A percentile compares a stretch with the other conserved stretches of the same genome.
These are phyloP conservation scores for Aspergillus neotritici DNA, from an alignment of 2,329 filamentous ascomycete species.

Conservation along the genomic window DNA sequence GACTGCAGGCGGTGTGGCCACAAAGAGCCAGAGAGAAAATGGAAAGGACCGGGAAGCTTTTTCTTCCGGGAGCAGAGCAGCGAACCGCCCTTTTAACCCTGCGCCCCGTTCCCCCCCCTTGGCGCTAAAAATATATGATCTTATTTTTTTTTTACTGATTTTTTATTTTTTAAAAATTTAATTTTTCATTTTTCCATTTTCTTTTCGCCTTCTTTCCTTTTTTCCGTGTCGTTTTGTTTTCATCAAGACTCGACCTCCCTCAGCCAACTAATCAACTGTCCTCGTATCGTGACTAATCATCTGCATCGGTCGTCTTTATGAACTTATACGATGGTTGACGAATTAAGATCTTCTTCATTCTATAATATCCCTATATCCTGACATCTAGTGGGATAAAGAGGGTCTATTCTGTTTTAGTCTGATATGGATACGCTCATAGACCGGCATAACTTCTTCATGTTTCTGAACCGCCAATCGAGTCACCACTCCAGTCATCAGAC, in stretches of 20 bases:
- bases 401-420: too few relatives aligned
- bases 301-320: too few relatives aligned
- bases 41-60: conserved; percentile 12
- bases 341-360: too few relatives aligned
- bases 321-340: too few relatives aligned
- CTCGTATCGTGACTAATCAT: too few relatives aligned
- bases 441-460: too few relatives aligned
- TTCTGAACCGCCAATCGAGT: background rate
- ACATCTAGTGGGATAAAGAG: too few relatives aligned
- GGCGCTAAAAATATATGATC: conserved; percentile 19
- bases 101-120: conserved; percentile 13
- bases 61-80: conserved; percentile 14
- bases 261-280: background rate
- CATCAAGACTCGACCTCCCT: conserved; percentile 6
- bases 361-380: too few relatives aligned
- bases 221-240: background rate
- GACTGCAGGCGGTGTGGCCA: conserved; percentile 9
- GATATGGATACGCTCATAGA: too few relatives aligned
- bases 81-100: conserved; percentile 35
- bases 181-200: conserved; percentile 1
- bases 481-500: too few relatives aligned
- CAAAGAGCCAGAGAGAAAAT: conserved; percentile 13
- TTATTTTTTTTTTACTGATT: conserved; percentile 1
- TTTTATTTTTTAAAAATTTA: background rate
- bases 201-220: background rate